phyloP scores from a whole-genome alignment of 106 monocot species.

The Chionographis japonica region DNA sequence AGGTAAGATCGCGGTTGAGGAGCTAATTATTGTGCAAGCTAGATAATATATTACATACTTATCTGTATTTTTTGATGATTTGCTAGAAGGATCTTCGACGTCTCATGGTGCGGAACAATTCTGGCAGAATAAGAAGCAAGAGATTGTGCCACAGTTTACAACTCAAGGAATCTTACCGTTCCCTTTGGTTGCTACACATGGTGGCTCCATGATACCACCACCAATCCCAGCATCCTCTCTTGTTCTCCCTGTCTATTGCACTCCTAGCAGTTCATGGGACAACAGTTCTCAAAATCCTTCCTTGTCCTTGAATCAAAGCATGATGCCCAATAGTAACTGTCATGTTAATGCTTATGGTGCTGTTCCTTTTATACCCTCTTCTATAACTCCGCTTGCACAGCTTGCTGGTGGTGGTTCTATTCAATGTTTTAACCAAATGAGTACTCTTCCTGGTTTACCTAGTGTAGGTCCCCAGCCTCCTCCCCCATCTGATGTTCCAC shows the following conservation, averaged over 20 bases:
- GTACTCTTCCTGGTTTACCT: conserved; percentile 17
- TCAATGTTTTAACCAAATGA: conserved; percentile 37
- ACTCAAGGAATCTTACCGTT: conserved; percentile 20
- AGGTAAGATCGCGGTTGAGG: conserved; percentile 10
- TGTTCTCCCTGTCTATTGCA: conserved; percentile 37
- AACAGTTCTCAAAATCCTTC: conserved; percentile 31
- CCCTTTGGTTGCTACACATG: conserved; percentile 22
- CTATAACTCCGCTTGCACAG: conserved; percentile 84
- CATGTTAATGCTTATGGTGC: conserved; percentile 33
- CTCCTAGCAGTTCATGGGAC: conserved; percentile 52
- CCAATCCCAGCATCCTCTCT: conserved; percentile 43
- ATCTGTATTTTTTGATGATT: background rate
- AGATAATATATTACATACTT: background rate
- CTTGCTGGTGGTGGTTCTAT: conserved; percentile 40
- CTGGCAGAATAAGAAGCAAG: conserved; percentile 48
- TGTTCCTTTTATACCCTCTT: conserved; percentile 86
- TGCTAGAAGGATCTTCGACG: conserved; percentile 19
- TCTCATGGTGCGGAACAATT: conserved; percentile 23
- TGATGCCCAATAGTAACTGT: conserved; percentile 29
- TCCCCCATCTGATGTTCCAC: conserved; percentile 35
- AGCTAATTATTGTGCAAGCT: background rate
- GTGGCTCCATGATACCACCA: conserved; percentile 47
- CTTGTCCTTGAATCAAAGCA: conserved; percentile 24
- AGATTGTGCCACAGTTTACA: conserved; percentile 25
- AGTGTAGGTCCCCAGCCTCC: conserved; percentile 37